These are phyloP conservation scores for Lentinus brumalis DNA, from an alignment of 768 basidiomycete species.

Conservation along the genomic window DNA sequence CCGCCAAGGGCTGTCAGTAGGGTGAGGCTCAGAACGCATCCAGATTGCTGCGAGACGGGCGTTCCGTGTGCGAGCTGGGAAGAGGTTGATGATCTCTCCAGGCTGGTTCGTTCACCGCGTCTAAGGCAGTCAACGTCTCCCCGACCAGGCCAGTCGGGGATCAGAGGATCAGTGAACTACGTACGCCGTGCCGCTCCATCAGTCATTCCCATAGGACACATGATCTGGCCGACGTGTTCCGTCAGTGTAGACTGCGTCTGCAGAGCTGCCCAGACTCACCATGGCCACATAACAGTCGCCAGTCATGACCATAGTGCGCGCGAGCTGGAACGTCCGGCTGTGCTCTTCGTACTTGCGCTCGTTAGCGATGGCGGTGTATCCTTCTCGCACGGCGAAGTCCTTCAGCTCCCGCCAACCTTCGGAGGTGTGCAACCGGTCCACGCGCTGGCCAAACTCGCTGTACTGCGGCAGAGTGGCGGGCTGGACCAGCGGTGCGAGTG, in stretches of 20 bases:
- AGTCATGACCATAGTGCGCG: slow-evolving; percentile 59
- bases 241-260: too few species aligned
- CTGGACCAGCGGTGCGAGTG: slow-evolving; percentile 43
- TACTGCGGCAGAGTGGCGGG: slow-evolving; percentile 67
- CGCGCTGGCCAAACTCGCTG: slow-evolving; percentile 66
- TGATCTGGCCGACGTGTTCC: too few species aligned
- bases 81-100: too few species aligned
- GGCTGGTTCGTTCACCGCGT: too few species aligned
- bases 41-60: too few species aligned
- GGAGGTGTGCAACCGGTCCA: slow-evolving; percentile 66
- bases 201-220: slow-evolving; percentile 78
- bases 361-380: slow-evolving; percentile 66
- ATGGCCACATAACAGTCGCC: slow-evolving; percentile 65
- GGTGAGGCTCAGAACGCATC: too few species aligned
- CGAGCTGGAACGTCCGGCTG: slow-evolving; percentile 64
- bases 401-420: slow-evolving; percentile 74
- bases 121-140: too few species aligned
- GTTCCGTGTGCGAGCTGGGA: too few species aligned
- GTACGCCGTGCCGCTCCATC: slow-evolving; percentile 66
- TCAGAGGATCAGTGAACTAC: not conserved
- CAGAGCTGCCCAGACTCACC: too few species aligned
- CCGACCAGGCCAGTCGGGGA: too few species aligned
- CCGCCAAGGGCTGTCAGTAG: too few species aligned
- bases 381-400: slow-evolving; percentile 59
- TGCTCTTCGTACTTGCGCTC: slow-evolving; percentile 60